These are phyloP conservation scores for Talaromyces sp. DNA, from an alignment of 2,329 filamentous ascomycete species.

Conservation along the genomic window DNA sequence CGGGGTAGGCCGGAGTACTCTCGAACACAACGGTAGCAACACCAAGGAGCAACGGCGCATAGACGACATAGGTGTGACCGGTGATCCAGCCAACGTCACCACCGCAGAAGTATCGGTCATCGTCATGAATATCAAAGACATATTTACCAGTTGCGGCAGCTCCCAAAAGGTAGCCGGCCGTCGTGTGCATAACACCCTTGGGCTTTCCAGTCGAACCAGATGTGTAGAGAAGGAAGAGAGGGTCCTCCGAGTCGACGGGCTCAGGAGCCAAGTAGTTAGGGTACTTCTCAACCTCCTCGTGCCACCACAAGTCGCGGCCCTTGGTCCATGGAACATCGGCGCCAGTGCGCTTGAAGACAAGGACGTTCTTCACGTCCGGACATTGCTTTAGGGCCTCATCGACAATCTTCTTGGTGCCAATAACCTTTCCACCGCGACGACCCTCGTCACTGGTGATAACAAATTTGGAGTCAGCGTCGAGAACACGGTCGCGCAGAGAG, in stretches of 20 bases:
- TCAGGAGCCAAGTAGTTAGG: conserved; percentile 87
- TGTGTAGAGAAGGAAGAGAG: conserved; percentile 95
- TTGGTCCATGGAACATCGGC: conserved; percentile 85
- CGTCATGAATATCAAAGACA: conserved; percentile 94
- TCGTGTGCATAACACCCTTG: conserved; percentile 98
- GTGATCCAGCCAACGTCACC: conserved; percentile 99
- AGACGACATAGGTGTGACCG: conserved; percentile 96
- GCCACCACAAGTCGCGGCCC: conserved; percentile 94
- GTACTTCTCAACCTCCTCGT: conserved; percentile 97
- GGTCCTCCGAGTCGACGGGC: conserved; percentile 86
- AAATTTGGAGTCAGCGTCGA: conserved; percentile 84
- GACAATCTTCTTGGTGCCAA: conserved; percentile 98
- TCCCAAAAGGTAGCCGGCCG: conserved; percentile 87
- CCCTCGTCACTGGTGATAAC: conserved; percentile 97
- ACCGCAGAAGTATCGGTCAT: conserved; percentile 93
- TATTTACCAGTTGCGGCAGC: conserved; percentile 95
- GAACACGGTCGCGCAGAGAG: conserved; percentile 88
- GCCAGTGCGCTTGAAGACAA: conserved; percentile 94
- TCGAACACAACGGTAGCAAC: conserved; percentile 95
- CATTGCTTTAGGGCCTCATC: conserved; percentile 96
- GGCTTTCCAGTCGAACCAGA: conserved; percentile 97
- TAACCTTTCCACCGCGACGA: conserved; percentile 93
- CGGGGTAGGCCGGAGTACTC: conserved; percentile 92
- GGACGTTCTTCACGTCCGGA: conserved; percentile 74
- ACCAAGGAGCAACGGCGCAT: conserved; percentile 87